Conservation (phyloP, 805 yeast species). For the Candida alai region DNA sequence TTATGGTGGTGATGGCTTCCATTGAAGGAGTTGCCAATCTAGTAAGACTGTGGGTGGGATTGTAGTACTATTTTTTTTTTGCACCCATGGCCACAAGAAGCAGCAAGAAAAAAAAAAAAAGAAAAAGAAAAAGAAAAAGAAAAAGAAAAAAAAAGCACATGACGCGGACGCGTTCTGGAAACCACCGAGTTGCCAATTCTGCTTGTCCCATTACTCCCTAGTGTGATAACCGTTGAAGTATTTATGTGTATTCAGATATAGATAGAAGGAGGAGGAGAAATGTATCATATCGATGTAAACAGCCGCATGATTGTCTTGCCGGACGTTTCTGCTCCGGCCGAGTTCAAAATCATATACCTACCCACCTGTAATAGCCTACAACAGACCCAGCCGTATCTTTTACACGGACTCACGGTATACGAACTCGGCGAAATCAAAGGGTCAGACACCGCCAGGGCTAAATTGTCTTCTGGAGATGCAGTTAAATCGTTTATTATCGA, state of each 20-base stretch:
- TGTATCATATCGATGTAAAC: conserved; percentile 9
- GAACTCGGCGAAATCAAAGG: conserved; percentile 40
- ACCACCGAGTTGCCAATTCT: no score
- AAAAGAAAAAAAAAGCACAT: neutral
- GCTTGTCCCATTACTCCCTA: no score
- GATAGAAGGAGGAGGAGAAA: conserved; percentile 1
- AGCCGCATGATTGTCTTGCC: conserved; percentile 16
- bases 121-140: neutral
- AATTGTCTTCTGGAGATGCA: conserved; percentile 23
- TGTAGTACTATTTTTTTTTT: conserved; percentile 6
- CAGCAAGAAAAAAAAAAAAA: neutral
- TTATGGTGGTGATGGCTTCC: conserved; percentile 66
- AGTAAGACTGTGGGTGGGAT: conserved; percentile 18
- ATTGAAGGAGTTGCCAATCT: conserved; percentile 36
- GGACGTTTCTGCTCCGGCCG: neutral
- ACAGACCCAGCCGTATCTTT: conserved; percentile 11
- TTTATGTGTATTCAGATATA: neutral
- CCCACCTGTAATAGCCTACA: conserved; percentile 9
- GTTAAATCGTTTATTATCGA: conserved; percentile 41
- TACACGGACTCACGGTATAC: conserved; percentile 21
- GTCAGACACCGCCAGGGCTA: conserved; percentile 20
- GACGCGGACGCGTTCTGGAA: no score
- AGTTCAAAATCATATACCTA: conserved; percentile 11
- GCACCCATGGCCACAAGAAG: neutral
- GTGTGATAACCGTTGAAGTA: no score